A percentile compares a stretch with the other conserved stretches of the same genome.
These are phyloP conservation scores for Kazachstania kunashirensis DNA, from an alignment of 805 yeast genomes.

Conservation along the genomic window DNA sequence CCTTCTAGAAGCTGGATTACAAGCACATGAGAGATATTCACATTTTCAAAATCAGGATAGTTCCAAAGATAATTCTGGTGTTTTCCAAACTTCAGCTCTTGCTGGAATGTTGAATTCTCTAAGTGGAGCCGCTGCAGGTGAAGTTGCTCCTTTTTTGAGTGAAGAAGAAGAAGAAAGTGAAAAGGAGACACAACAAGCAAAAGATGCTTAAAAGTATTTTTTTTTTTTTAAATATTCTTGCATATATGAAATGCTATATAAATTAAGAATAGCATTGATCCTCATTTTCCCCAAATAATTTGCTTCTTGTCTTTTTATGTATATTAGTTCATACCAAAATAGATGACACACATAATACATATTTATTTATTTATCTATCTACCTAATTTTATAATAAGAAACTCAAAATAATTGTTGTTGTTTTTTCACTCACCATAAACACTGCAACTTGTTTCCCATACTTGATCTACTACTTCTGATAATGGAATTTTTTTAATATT, in stretches of 20 bases:
- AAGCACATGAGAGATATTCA: conserved; percentile 28
- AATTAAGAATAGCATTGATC: too few species aligned
- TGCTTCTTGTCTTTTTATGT: too few species aligned
- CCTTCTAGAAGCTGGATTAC: conserved; percentile 16
- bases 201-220: conserved; percentile 17
- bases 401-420: too few species aligned
- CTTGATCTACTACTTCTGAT: conserved; percentile 36
- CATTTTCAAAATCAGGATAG: not conserved
- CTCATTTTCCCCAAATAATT: conserved; percentile 2
- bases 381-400: too few species aligned
- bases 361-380: too few species aligned
- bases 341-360: too few species aligned
- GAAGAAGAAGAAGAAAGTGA: conserved; percentile 7
- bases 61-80: not conserved
- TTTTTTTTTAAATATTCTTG: too few species aligned
- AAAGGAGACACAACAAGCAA: conserved; percentile 9
- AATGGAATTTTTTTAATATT: conserved; percentile 37
- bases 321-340: too few species aligned
- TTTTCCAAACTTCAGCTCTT: not conserved
- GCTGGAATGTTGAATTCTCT: conserved; percentile 40
- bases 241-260: too few species aligned
- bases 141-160: conserved; percentile 11
- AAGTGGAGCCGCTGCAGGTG: conserved; percentile 31
- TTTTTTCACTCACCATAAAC: conserved; percentile 31
- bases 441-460: conserved; percentile 42